Conservation (phyloP, 768 basidiomycete genomes). For the Lentinula sp. region DNA sequence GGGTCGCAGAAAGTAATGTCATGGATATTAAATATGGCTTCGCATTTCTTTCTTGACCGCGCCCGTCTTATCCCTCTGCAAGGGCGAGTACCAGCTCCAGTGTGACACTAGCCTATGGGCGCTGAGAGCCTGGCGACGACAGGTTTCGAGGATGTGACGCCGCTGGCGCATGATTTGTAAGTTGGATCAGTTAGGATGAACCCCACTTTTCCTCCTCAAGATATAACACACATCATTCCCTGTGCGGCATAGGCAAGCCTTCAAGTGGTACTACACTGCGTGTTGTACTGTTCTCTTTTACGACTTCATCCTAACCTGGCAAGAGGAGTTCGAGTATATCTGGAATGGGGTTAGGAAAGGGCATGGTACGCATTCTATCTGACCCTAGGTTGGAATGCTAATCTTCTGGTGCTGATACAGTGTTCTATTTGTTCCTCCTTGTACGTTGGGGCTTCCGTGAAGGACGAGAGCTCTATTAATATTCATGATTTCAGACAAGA, state of each 20-base stretch:
- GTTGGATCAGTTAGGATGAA: not conserved
- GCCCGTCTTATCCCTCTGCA: not conserved
- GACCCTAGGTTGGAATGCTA: not conserved
- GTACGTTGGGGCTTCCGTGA: slow-evolving; percentile 1
- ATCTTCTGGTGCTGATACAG: slow-evolving; percentile 10
- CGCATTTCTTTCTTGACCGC: not conserved
- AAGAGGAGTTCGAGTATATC: not conserved
- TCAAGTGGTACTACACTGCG: slow-evolving; percentile 7
- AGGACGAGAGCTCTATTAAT: not conserved
- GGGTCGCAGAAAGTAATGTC: not conserved
- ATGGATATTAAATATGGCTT: not conserved
- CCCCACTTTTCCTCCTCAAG: not conserved
- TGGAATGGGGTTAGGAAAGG: slow-evolving; percentile 2
- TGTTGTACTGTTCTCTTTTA: slow-evolving; percentile 3
- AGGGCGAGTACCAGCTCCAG: not conserved
- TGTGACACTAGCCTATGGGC: not conserved
- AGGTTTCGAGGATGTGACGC: not conserved
- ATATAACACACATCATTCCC: not conserved
- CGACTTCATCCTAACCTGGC: slow-evolving; percentile 4
- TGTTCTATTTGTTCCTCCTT: slow-evolving; percentile 14
- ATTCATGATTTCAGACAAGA: slow-evolving; percentile 12
- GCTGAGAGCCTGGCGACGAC: not conserved
- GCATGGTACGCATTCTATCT: not conserved
- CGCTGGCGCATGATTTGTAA: slow-evolving; percentile 2
- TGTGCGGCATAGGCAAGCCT: not conserved